These are phyloP conservation scores for Lomentospora prolificans DNA, from an alignment of 2,329 filamentous ascomycete genomes.

Conservation along the genomic window DNA sequence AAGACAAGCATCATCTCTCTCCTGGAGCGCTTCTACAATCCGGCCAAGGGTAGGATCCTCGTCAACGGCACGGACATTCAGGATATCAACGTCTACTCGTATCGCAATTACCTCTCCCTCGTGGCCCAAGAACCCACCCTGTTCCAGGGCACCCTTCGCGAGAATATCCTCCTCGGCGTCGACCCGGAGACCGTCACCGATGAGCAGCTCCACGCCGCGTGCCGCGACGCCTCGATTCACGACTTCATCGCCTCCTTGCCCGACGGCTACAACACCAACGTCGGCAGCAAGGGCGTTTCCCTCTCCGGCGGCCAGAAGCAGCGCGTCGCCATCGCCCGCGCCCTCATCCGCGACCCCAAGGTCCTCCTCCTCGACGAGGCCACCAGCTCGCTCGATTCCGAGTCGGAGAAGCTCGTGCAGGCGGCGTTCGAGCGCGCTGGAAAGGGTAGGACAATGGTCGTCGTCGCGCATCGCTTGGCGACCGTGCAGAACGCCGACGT, in stretches of 20 bases:
- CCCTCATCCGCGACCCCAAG: conserved; percentile 54
- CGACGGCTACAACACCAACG: conserved; percentile 56
- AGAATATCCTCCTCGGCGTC: conserved; percentile 36
- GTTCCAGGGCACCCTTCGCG: conserved; percentile 41
- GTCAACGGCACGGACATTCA: conserved; percentile 53
- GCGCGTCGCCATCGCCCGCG: conserved; percentile 59
- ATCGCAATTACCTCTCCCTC: conserved; percentile 56
- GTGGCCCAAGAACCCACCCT: conserved; percentile 68
- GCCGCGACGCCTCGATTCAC: conserved; percentile 56
- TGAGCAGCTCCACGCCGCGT: conserved; percentile 40
- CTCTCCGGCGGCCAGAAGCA: conserved; percentile 66
- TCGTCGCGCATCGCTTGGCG: conserved; percentile 67
- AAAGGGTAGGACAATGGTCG: conserved; percentile 55
- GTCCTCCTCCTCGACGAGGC: conserved; percentile 64
- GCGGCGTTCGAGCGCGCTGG: conserved; percentile 56
- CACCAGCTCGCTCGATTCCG: conserved; percentile 58
- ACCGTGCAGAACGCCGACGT: conserved; percentile 70
- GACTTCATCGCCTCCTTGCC: conserved; percentile 62
- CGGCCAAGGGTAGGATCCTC: conserved; percentile 52
- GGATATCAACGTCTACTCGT: conserved; percentile 47
- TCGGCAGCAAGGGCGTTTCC: conserved; percentile 57
- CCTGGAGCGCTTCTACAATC: conserved; percentile 62
- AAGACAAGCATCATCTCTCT: conserved; percentile 63
- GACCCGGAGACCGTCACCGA: conserved; percentile 41
- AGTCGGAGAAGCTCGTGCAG: conserved; percentile 53